phyloP scores from a whole-genome alignment of 2,329 filamentous ascomycete genomes.

The Knufia petricola region DNA sequence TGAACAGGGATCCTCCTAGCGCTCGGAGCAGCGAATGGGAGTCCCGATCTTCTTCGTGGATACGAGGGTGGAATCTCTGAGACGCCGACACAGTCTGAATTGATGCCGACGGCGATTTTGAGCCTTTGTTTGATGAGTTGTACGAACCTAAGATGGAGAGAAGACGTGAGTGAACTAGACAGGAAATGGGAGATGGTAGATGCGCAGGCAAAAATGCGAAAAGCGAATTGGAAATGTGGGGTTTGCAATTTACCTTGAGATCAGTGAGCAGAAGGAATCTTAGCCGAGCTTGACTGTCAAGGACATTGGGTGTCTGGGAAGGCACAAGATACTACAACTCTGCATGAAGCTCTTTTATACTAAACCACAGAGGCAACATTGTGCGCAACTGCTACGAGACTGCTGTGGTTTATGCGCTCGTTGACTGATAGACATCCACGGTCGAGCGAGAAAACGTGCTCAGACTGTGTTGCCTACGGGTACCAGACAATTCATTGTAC shows the following conservation, averaged over 20 bases:
- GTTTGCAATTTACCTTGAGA: background rate
- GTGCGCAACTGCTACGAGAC: too few relatives aligned
- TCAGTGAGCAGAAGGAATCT: too few relatives aligned
- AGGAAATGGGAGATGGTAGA: background rate
- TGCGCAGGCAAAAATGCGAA: background rate
- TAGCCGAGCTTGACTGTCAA: too few relatives aligned
- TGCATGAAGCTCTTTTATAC: too few relatives aligned
- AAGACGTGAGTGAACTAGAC: background rate
- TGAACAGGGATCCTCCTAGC: constrained; percentile 4
- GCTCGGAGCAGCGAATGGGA: constrained; percentile 4
- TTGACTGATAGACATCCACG: too few relatives aligned
- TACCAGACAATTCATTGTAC: too few relatives aligned
- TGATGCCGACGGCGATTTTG: background rate
- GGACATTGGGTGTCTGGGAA: too few relatives aligned
- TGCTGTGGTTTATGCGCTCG: too few relatives aligned
- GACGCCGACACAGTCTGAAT: background rate
- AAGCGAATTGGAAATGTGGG: background rate
- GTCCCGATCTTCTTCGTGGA: background rate
- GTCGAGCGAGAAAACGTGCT: too few relatives aligned
- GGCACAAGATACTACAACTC: too few relatives aligned
- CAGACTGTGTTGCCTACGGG: too few relatives aligned
- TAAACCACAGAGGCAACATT: too few relatives aligned
- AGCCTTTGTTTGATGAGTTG: background rate
- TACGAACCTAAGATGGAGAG: background rate
- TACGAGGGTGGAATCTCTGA: background rate